These are phyloP conservation scores for Didymella glomerata DNA, from an alignment of 2,329 filamentous ascomycete genomes.

Conservation along the genomic window DNA sequence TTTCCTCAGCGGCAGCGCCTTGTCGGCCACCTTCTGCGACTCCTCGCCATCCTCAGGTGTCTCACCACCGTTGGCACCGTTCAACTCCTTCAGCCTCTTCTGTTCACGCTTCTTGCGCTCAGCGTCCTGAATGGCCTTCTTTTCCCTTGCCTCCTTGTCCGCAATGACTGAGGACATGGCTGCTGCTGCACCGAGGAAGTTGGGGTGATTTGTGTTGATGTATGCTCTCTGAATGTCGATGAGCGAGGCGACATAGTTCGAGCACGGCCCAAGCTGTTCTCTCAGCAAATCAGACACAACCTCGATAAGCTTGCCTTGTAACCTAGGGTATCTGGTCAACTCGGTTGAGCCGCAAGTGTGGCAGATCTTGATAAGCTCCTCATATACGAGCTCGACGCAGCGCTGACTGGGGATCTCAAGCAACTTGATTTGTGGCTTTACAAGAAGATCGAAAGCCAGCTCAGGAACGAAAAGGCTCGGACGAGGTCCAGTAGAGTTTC, in stretches of 20 bases:
- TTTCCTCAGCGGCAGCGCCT: slow-evolving; percentile 67
- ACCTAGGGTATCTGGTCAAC: slow-evolving; percentile 85
- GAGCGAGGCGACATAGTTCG: slow-evolving; percentile 91
- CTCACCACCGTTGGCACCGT: slow-evolving; percentile 64
- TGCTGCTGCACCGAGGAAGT: slow-evolving; percentile 94
- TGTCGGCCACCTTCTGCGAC: slow-evolving; percentile 62
- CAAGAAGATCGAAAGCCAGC: slow-evolving; percentile 94
- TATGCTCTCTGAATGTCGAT: slow-evolving; percentile 98
- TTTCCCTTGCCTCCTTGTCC: slow-evolving; percentile 93
- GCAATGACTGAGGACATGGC: slow-evolving; percentile 97
- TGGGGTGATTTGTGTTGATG: slow-evolving; percentile 99
- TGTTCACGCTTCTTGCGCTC: slow-evolving; percentile 87
- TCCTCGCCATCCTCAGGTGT: slow-evolving; percentile 72
- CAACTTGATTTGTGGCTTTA: slow-evolving; percentile 98
- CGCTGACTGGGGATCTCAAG: slow-evolving; percentile 93
- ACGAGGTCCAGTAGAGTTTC: slow-evolving; percentile 95
- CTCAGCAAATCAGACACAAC: slow-evolving; percentile 95
- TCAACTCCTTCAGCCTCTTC: slow-evolving; percentile 82
- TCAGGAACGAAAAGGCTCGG: slow-evolving; percentile 97
- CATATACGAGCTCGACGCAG: slow-evolving; percentile 97
- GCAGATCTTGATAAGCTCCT: slow-evolving; percentile 99
- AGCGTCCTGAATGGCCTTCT: slow-evolving; percentile 79
- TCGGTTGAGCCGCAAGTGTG: slow-evolving; percentile 98
- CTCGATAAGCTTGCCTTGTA: slow-evolving; percentile 97
- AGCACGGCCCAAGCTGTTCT: slow-evolving; percentile 88